Evolutionary conservation across 2,329 filamentous ascomycete genomes (phyloP), one percentile per base, ranked within the genome.

Genomic region (Pseudogymnoascus sp.): DNA sequence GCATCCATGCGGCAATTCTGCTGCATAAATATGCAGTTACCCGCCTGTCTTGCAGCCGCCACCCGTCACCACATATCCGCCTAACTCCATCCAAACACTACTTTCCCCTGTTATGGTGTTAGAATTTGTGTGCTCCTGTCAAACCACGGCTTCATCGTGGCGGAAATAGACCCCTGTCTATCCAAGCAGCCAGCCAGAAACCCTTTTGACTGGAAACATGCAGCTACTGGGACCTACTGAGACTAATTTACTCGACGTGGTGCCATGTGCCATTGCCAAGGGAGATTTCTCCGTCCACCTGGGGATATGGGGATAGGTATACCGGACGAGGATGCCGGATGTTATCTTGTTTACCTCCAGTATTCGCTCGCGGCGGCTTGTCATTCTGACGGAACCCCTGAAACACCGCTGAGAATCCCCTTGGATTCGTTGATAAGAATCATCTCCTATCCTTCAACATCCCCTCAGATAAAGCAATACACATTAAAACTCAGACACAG

Each of bases 401-500:
- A 58, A 59, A 62, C 38, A 21, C 17, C 10, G 36, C 21, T 33
- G 38, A 35, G 15, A 29, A 6, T 25, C 33, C 36, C 58, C 58
- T 63, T 51, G 25, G 59, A 61, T 35, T 58, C 29, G 59, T 31
- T 48, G 35, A 51, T 51, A 42, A 61, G 59, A 58, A 42, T 31
- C 41, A 58, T 10, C 29, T 75, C 73, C 77, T 73, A 73, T 73
- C 71, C 73, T 72, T 70, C 72, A 27, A 39, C 58, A 59, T 15
- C 58, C 25, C 33, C 17, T 29, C 35, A 27, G 35, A 39, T 41
- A 59, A 29, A 59, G 21, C 6, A 39, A 39, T 15, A 39, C 58
- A 55, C n/a, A 9, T 55, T 33, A 55, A 55, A n/a, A 70, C 69
- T 75, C 79, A 81, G 81, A 80, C 79, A 77, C 71, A 71, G 66